These are phyloP conservation scores for Talaromyces proteolyticus DNA, from an alignment of 495 filamentous ascomycete genomes.

Conservation along the genomic window DNA sequence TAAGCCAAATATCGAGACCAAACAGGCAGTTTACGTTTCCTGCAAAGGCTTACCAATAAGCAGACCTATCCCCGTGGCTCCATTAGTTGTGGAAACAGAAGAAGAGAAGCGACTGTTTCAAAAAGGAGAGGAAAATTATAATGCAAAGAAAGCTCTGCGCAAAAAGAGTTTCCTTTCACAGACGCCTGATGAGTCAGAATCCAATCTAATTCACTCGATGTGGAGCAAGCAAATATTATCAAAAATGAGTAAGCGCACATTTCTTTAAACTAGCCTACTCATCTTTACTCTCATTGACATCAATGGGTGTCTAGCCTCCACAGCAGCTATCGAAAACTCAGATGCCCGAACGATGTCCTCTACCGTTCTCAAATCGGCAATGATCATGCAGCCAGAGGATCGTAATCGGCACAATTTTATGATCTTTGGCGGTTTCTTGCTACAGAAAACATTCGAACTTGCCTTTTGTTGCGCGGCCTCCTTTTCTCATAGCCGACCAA, in stretches of 20 bases:
- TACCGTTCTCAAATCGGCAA: conserved; percentile 61
- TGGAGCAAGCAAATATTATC: conserved; percentile 72
- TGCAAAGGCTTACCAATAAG: conserved; percentile 8
- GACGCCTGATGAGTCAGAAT: conserved; percentile 71
- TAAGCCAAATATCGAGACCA: conserved; percentile 35
- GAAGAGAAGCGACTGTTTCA: conserved; percentile 65
- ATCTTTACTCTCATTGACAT: too few relatives aligned
- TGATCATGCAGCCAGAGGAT: conserved; percentile 85
- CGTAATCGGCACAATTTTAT: conserved; percentile 83
- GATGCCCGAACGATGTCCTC: conserved; percentile 63
- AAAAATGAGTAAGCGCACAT: conserved; percentile 19
- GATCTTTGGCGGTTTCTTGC: conserved; percentile 83
- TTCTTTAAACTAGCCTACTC: too few relatives aligned
- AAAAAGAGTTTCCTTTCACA: conserved; percentile 62
- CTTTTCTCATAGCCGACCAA: conserved; percentile 67
- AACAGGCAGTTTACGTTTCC: neutral
- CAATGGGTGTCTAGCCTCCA: neutral
- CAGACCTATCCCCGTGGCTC: conserved; percentile 50
- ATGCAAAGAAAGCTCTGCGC: conserved; percentile 62
- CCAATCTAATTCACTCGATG: conserved; percentile 71
- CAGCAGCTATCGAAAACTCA: conserved; percentile 6
- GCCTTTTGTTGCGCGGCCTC: conserved; percentile 86
- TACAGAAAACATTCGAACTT: conserved; percentile 78
- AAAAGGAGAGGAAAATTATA: conserved; percentile 66
- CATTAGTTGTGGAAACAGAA: conserved; percentile 58